Percentiles rank a stretch among this genome's conserved stretches.
Conservation (phyloP, 2,329 filamentous ascomycete species). For the Botrytis medusae region DNA sequence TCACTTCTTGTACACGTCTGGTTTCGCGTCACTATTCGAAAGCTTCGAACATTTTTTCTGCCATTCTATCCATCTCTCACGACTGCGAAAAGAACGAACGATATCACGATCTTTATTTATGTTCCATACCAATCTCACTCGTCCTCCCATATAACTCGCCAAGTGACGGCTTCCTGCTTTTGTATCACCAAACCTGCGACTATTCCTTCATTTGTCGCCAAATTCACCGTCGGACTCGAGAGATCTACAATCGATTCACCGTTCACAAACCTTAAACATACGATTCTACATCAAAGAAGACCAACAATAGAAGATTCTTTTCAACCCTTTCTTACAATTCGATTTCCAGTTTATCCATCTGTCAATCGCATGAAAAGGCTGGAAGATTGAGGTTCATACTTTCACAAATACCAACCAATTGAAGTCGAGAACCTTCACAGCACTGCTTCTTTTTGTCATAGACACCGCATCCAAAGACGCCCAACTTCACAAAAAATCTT, state of each 20-base stretch:
- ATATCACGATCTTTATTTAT: slow-evolving; percentile 17
- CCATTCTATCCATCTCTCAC: slow-evolving; percentile 14
- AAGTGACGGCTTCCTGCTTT: slow-evolving; percentile 26
- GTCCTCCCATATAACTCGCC: slow-evolving; percentile 20
- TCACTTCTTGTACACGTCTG: slow-evolving; percentile 3
- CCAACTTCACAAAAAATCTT: neutral
- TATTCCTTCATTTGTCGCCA: slow-evolving; percentile 3
- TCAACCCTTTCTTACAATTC: neutral
- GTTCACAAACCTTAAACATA: slow-evolving; percentile 9
- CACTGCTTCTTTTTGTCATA: neutral
- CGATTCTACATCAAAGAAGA: neutral
- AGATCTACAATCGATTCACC: slow-evolving; percentile 15
- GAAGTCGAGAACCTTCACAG: neutral
- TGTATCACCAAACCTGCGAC: slow-evolving; percentile 7
- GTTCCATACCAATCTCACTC: slow-evolving; percentile 21
- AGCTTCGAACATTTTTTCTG: neutral
- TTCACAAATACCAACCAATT: slow-evolving; percentile 3
- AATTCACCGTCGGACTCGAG: slow-evolving; percentile 16
- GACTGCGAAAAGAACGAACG: neutral
- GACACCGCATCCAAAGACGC: neutral
- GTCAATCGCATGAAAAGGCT: neutral
- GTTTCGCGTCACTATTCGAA: slow-evolving; percentile 2
- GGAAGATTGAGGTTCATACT: slow-evolving; percentile 2
- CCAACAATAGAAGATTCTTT: neutral
- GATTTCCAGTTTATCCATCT: neutral